Base-by-base conservation (phyloP, 768 basidiomycete genomes). In the Cystobasidium onofrii region DNA sequence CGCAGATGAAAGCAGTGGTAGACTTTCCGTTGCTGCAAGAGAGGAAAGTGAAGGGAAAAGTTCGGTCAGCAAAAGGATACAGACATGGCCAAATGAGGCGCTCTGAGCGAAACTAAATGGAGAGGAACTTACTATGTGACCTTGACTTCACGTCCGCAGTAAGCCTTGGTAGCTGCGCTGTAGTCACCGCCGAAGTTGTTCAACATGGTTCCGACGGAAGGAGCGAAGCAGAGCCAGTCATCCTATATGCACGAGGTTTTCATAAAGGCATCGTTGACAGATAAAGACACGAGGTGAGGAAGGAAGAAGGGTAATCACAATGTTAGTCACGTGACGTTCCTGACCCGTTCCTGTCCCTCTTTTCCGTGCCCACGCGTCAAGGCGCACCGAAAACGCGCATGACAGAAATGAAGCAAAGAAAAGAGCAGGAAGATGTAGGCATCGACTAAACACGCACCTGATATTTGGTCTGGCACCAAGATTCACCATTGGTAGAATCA, bases 181-280 rank as follows among this genome's bases (percentile, higher is more conserved):
- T 52, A 41, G 54, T 76, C 74, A 41, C 75, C 74, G 20, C 61
- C 69, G 23, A 77, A 74, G 46, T 75, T 76, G 67, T 18, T 43
- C 39, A 75, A 64, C 77, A 78, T 78, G 27, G 75, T 73, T 31
- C 39, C 36, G 46, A 78, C 54, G 46, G 75, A 74, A 43, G 73
- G 70, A 20, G 78, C 78, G 33, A 76, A 76, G 29, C 76, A 76
- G 1, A 65, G 64, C 18, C 63, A 43, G 29, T 46, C 29, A 63
- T 78, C 73, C 39, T 76, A 29, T 44, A 2, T 39, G 2, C 6
- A 31, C n/a, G n/a, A n/a, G n/a, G n/a, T n/a, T n/a, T n/a, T n/a
- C n/a, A n/a, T n/a, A n/a, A n/a, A n/a, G n/a, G n/a, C n/a, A n/a
- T n/a, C n/a, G n/a, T n/a, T n/a, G n/a, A n/a, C n/a, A n/a, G n/a